Evolutionary conservation across 2,329 filamentous ascomycete genomes (phyloP), one percentile per base, ranked within the genome.

Genomic region (Aspergillus tubingensis): DNA sequence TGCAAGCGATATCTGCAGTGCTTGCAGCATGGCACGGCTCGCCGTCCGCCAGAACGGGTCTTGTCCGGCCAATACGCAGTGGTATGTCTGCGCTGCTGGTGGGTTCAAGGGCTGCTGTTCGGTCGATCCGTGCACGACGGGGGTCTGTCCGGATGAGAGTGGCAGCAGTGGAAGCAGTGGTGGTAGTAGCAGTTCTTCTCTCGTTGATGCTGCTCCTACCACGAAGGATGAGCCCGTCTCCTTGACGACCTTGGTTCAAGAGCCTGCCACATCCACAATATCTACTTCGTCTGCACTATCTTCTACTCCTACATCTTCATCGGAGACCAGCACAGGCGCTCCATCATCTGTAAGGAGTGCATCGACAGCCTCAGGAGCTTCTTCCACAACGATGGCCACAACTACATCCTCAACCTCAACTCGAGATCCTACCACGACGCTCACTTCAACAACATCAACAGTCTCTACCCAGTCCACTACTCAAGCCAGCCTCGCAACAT

Each of bases 101-200:
- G 30, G 53, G 30, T 76, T 67, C 54, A 59, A 41, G 32, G 74
- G 74, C 48, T 76, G 74, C 56, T 76, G 74, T 50, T 71, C 72
- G 8, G 64, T 64, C 13, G 65, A 75, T 59, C 72, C 74, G 25
- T 76, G 74, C 58, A 63, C 59, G 10, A 58, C 58, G 32, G 72
- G 72, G 1, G 38, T 69, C 2, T 76, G 74, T 66, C 69, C 68
- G 8, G 70, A 72, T 36, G 61, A 67, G 30, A 50, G 59, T 15
- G 47, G 19, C 47, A 44, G 36, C 57, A 19, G 49, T 52, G 15
- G 36, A 48, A 43, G 25, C n/a, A 25, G 8, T 21, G 23, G 50
- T 6, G 13, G n/a, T 17, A 13, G 55, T n/a, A 51, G 54, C 15
- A 25, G 58, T 25, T 25, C 36, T 23, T 6, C 19, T 21, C 5